Percentiles rank a stretch among this genome's conserved stretches.
These are phyloP conservation scores for Ambrosia artemisiifolia DNA, from an alignment of 129 eudicot genomes.

Conservation along the genomic window DNA sequence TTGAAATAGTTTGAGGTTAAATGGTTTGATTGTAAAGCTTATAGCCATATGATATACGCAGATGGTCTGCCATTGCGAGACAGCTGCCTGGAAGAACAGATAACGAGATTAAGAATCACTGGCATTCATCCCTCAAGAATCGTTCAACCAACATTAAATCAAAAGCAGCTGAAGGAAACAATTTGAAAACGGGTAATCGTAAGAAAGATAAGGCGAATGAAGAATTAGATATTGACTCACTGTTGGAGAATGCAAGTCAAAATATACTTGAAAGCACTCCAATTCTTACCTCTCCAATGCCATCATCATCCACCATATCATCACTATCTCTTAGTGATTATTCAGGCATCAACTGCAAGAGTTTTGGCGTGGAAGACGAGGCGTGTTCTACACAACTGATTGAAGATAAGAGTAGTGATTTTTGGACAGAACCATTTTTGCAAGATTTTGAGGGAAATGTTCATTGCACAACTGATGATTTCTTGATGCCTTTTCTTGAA, in stretches of 20 bases:
- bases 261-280: conserved; percentile 29
- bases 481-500: conserved; percentile 19
- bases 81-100: conserved; percentile 28
- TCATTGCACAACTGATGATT: conserved; percentile 17
- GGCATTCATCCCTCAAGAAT: conserved; percentile 33
- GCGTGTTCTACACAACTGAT: conserved; percentile 6
- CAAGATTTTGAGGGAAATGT: conserved; percentile 25
- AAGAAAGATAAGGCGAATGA: conserved; percentile 11
- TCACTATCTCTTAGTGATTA: conserved; percentile 3
- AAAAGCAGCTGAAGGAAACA: neutral
- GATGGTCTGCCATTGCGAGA: conserved; percentile 27
- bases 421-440: conserved; percentile 27
- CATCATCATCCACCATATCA: conserved; percentile 8
- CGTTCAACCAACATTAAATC: conserved; percentile 14
- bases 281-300: neutral
- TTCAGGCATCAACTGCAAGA: neutral
- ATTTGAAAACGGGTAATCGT: neutral
- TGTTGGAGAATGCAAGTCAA: conserved; percentile 6
- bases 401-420: conserved; percentile 11
- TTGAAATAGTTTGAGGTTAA: neutral
- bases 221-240: conserved; percentile 9
- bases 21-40: neutral
- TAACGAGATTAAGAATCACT: conserved; percentile 32
- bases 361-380: conserved; percentile 14
- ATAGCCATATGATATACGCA: neutral